Percentiles rank a stretch among this genome's conserved stretches.
These are phyloP conservation scores for Apiotrichum porosum DNA, from an alignment of 1,284 basidiomycete species.

Conservation along the genomic window DNA sequence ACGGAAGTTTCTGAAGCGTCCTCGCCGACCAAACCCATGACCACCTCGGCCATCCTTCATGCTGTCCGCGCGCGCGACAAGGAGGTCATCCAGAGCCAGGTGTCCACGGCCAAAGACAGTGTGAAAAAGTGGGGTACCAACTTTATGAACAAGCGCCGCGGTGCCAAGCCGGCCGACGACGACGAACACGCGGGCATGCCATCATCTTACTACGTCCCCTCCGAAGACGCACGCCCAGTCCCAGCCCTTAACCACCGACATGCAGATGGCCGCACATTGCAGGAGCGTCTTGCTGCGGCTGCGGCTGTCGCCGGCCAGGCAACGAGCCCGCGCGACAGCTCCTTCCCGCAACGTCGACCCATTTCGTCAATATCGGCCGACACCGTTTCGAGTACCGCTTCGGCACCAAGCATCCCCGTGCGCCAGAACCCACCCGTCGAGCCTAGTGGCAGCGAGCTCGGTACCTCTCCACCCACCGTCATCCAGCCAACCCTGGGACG, in stretches of 20 bases:
- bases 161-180: slow-evolving; percentile 9
- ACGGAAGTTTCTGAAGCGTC: no score
- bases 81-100: slow-evolving; percentile 66
- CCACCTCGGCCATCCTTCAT: slow-evolving; percentile 40
- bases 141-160: slow-evolving; percentile 49
- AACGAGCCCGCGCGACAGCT: not conserved
- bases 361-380: not conserved
- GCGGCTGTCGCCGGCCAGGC: slow-evolving; percentile 19
- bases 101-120: slow-evolving; percentile 63
- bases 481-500: slow-evolving; percentile 27
- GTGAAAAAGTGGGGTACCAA: slow-evolving; percentile 83
- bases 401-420: no score
- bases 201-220: slow-evolving; percentile 28
- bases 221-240: slow-evolving; percentile 18
- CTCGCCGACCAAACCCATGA: not conserved
- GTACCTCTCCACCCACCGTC: slow-evolving; percentile 9
- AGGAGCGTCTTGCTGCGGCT: slow-evolving; percentile 39
- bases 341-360: not conserved
- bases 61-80: slow-evolving; percentile 69
- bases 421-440: no score
- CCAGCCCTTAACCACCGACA: not conserved
- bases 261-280: slow-evolving; percentile 13
- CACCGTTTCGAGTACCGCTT: no score
- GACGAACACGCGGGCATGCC: not conserved
- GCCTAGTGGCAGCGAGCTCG: no score